Evolutionary conservation across 352 stramenopile species (phyloP).

Genomic region (Phytophthora sojae): DNA sequence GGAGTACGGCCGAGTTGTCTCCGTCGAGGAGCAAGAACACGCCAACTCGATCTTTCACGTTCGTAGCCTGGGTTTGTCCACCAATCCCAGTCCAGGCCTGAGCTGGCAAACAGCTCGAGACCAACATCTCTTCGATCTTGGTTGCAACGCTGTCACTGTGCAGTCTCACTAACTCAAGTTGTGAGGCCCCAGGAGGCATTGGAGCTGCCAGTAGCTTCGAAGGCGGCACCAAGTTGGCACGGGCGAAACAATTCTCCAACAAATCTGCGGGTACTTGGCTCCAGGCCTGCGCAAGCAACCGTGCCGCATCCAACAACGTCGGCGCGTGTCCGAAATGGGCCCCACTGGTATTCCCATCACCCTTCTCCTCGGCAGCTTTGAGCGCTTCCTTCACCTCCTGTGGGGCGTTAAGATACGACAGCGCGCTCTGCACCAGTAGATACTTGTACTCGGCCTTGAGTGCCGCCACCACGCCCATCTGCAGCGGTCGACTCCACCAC

Average conservation of each 20-base stretch:
- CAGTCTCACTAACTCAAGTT: neutral
- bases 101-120: conserved; percentile 10
- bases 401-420: conserved; percentile 29
- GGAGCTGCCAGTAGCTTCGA: conserved; percentile 27
- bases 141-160: conserved; percentile 10
- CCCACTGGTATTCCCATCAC: neutral
- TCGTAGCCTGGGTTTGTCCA: neutral
- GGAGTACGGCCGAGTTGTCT: conserved; percentile 28
- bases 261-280: conserved; percentile 21
- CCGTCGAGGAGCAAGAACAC: conserved; percentile 25
- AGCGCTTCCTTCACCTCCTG: conserved; percentile 35
- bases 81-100: neutral
- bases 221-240: conserved; percentile 25
- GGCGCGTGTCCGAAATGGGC: conserved; percentile 33
- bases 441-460: conserved; percentile 37
- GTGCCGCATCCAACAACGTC: conserved; percentile 36
- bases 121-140: conserved; percentile 39
- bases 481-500: conserved; percentile 26
- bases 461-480: conserved; percentile 21
- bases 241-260: conserved; percentile 30
- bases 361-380: conserved; percentile 1
- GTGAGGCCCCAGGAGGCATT: neutral
- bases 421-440: conserved; percentile 26
- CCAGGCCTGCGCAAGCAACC: conserved; percentile 30
- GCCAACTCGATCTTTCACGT: conserved; percentile 13